A percentile compares a stretch with the other conserved stretches of the same genome.
phyloP scores from a whole-genome alignment of 2,329 filamentous ascomycete species.

The Leptosphaerulina australis region DNA sequence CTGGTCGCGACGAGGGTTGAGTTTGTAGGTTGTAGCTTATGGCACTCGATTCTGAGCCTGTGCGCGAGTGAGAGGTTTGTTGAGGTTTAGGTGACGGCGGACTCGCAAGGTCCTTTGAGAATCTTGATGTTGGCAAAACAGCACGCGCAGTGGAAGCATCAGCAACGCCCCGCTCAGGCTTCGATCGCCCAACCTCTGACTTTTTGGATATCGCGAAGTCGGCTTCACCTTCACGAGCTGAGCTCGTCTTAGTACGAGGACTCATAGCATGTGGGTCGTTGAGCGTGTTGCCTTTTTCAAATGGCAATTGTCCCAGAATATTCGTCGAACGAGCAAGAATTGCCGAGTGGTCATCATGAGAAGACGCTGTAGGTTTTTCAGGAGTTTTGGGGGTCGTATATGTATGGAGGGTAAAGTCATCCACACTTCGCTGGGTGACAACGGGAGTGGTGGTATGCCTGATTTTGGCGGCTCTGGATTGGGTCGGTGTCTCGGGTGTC shows the following conservation, averaged over 20 bases:
- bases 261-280: neutral
- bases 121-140: conserved; percentile 10
- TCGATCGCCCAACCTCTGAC: conserved; percentile 2
- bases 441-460: neutral
- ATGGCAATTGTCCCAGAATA: neutral
- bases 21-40: conserved; percentile 9
- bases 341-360: neutral
- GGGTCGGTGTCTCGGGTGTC: neutral
- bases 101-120: neutral
- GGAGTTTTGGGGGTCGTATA: neutral
- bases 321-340: conserved; percentile 1
- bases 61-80: conserved; percentile 14
- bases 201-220: neutral
- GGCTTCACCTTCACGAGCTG: neutral
- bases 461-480: neutral
- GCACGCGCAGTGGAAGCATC: conserved; percentile 2
- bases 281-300: neutral
- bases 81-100: conserved; percentile 2
- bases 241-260: neutral
- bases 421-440: neutral
- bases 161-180: neutral
- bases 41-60: conserved; percentile 22
- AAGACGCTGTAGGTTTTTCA: no score
- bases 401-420: neutral
- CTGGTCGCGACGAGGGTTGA: conserved; percentile 13